Percentiles rank a stretch among this genome's conserved stretches.
phyloP scores from a whole-genome alignment of 352 stramenopile species.

The Pythium coloratum region DNA sequence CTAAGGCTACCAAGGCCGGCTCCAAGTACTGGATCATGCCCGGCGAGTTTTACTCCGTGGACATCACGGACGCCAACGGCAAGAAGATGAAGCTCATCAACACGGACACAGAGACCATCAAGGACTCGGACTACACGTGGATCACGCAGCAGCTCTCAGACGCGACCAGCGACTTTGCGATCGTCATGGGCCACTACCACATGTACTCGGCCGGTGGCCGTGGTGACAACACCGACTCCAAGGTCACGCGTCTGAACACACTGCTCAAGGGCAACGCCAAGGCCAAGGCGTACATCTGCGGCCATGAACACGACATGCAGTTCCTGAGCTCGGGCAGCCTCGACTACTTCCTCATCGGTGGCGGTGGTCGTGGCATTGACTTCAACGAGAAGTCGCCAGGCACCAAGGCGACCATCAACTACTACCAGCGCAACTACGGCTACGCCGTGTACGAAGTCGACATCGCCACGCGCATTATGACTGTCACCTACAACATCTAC shows the following conservation, averaged over 20 bases:
- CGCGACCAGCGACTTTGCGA: slow-evolving; percentile 18
- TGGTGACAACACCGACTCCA: slow-evolving; percentile 18
- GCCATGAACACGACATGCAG: slow-evolving; percentile 34
- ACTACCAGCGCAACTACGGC: slow-evolving; percentile 31
- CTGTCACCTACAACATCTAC: slow-evolving; percentile 31
- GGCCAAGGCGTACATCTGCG: slow-evolving; percentile 31
- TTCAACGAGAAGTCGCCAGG: slow-evolving; percentile 16
- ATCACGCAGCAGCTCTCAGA: slow-evolving; percentile 19
- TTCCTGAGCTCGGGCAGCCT: slow-evolving; percentile 22
- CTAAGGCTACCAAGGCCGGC: slow-evolving; percentile 22
- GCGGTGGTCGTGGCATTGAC: slow-evolving; percentile 25
- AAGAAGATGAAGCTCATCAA: slow-evolving; percentile 30
- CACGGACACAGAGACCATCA: slow-evolving; percentile 30
- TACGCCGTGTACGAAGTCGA: slow-evolving; percentile 26
- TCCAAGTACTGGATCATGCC: slow-evolving; percentile 36
- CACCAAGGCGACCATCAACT: slow-evolving; percentile 23
- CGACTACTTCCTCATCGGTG: slow-evolving; percentile 33
- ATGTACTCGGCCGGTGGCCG: slow-evolving; percentile 24
- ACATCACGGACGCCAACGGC: slow-evolving; percentile 23
- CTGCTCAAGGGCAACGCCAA: slow-evolving; percentile 24
- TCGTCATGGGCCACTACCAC: slow-evolving; percentile 30
- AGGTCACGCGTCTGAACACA: slow-evolving; percentile 22
- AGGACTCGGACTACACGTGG: slow-evolving; percentile 27
- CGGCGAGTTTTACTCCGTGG: slow-evolving; percentile 24
- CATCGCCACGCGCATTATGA: slow-evolving; percentile 18